Evolutionary conservation across 2,329 filamentous ascomycete genomes (phyloP).

Genomic region (Sarocladiaceae sp.): DNA sequence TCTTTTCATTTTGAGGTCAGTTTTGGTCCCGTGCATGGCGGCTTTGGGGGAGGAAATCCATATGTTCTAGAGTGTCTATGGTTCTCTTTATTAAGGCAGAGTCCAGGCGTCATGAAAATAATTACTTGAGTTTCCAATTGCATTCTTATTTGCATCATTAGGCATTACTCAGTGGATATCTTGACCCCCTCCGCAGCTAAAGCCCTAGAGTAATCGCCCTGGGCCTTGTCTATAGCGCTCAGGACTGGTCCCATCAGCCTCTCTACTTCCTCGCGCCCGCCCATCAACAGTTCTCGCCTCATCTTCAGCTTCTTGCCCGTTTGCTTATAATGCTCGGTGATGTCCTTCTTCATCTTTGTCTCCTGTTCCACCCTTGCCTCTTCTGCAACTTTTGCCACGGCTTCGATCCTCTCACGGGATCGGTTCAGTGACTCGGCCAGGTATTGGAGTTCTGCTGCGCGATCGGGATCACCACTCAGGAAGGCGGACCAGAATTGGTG

Average conservation of each 20-base stretch:
- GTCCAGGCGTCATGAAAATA: too few relatives aligned
- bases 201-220: constrained; percentile 66
- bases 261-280: constrained; percentile 71
- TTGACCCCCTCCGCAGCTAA: constrained; percentile 59
- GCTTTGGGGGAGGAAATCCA: too few relatives aligned
- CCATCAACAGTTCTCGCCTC: constrained; percentile 64
- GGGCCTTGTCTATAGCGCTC: constrained; percentile 65
- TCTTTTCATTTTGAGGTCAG: too few relatives aligned
- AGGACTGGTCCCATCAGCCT: constrained; percentile 73
- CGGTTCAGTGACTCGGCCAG: constrained; percentile 77
- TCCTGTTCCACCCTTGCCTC: constrained; percentile 60
- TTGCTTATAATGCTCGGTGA: constrained; percentile 63
- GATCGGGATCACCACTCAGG: constrained; percentile 78
- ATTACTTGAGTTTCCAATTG: too few relatives aligned
- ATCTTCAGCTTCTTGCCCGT: constrained; percentile 72
- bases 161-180: constrained; percentile 40
- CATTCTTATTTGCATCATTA: too few relatives aligned
- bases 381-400: constrained; percentile 19
- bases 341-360: constrained; percentile 62
- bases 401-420: constrained; percentile 43
- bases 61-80: too few relatives aligned
- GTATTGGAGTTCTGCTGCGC: constrained; percentile 75
- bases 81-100: too few relatives aligned
- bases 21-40: too few relatives aligned
- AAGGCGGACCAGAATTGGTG: constrained; percentile 96